Evolutionary conservation across 2,329 filamentous ascomycete species (phyloP).

Genomic region (Stachybotrys elegans): DNA sequence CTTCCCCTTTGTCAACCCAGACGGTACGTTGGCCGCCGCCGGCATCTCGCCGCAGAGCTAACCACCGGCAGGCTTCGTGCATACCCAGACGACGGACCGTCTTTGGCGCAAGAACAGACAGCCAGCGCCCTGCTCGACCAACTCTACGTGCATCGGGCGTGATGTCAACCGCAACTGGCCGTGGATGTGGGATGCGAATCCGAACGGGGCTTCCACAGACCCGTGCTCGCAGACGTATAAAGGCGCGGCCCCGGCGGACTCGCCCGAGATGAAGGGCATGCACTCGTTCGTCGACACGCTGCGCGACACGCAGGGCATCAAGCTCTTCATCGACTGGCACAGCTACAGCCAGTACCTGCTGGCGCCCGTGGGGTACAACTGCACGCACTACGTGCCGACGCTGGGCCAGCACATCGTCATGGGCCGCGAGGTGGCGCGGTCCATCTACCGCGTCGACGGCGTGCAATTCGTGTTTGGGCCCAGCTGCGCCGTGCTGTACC

Average conservation of each 20-base stretch:
- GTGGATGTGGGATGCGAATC: conserved; percentile 35
- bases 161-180: conserved; percentile 50
- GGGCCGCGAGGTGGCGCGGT: conserved; percentile 14
- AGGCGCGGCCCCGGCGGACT: conserved; percentile 31
- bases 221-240: conserved; percentile 39
- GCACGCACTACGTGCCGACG: conserved; percentile 27
- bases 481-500: conserved; percentile 14
- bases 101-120: conserved; percentile 47
- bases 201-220: conserved; percentile 35
- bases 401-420: conserved; percentile 29
- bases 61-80: conserved; percentile 31
- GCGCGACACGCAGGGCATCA: conserved; percentile 34
- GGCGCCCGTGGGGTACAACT: conserved; percentile 37
- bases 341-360: conserved; percentile 46
- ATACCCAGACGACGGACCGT: conserved; percentile 36
- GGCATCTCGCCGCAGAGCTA: neutral
- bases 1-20: conserved; percentile 4
- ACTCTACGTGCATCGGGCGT: conserved; percentile 32
- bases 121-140: conserved; percentile 14
- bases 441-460: conserved; percentile 12
- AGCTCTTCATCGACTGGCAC: conserved; percentile 56
- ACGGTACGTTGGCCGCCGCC: neutral
- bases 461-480: conserved; percentile 13
- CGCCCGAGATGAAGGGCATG: conserved; percentile 40
- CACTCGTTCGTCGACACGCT: conserved; percentile 15